Conservation (phyloP, 805 yeast species). For the Starmerella scarabaei region DNA sequence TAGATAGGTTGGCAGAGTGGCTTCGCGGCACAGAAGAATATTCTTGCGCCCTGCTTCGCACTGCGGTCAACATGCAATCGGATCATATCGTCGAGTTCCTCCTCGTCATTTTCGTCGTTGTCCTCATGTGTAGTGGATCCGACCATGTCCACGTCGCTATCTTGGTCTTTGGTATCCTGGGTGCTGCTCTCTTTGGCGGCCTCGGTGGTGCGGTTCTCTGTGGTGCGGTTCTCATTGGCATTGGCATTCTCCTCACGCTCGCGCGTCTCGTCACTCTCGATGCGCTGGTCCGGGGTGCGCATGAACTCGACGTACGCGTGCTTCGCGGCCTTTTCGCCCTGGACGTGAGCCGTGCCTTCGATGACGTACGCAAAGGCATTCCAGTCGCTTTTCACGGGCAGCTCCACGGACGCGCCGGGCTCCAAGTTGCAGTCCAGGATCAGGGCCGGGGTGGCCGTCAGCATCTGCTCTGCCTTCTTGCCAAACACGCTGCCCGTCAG, state of each 20-base stretch:
- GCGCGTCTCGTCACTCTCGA: too few species aligned
- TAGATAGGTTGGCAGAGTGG: constrained; percentile 21
- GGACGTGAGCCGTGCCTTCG: constrained; percentile 20
- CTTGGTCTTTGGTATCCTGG: background rate
- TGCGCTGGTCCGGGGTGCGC: too few species aligned
- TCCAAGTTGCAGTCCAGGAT: constrained; percentile 11
- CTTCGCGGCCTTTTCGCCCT: constrained; percentile 5
- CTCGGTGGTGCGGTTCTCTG: too few species aligned
- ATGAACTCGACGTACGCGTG: constrained; percentile 19
- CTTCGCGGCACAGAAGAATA: constrained; percentile 18
- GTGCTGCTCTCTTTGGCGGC: too few species aligned
- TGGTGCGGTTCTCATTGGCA: too few species aligned
- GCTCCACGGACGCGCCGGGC: constrained; percentile 12
- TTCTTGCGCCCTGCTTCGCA: constrained; percentile 1
- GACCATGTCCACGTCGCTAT: background rate
- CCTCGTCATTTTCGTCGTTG: background rate
- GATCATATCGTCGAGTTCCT: background rate
- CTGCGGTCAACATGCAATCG: constrained; percentile 3
- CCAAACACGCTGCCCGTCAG: constrained; percentile 18
- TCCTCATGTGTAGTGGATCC: background rate
- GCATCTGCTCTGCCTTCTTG: constrained; percentile 11
- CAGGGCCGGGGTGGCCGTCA: constrained; percentile 17
- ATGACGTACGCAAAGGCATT: constrained; percentile 25
- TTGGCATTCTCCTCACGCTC: too few species aligned
- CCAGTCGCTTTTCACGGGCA: constrained; percentile 21